These are phyloP conservation scores for Craterostigma plantagineum DNA, from an alignment of 257 asterid genomes.

Conservation along the genomic window DNA sequence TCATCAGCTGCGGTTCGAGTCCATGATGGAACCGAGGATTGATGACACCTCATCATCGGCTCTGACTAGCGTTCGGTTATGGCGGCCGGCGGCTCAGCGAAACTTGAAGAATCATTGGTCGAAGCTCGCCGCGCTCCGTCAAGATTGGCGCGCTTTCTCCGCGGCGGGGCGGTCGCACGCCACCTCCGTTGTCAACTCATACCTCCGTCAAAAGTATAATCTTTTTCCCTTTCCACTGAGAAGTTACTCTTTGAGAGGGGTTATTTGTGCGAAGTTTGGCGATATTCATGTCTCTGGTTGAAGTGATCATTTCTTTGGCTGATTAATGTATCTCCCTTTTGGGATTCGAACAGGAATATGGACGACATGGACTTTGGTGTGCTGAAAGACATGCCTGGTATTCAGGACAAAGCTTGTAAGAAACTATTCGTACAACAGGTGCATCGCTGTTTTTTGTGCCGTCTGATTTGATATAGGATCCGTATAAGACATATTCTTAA, in stretches of 20 bases:
- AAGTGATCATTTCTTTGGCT: too few relatives aligned
- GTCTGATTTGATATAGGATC: too few relatives aligned
- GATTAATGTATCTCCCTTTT: not conserved
- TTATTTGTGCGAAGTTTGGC: too few relatives aligned
- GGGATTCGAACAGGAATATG: constrained; percentile 36
- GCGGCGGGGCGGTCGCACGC: constrained; percentile 58
- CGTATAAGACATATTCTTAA: too few relatives aligned
- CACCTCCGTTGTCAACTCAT: constrained; percentile 49
- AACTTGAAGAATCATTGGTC: constrained; percentile 85
- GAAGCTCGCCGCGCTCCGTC: constrained; percentile 35
- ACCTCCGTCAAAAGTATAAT: constrained; percentile 49
- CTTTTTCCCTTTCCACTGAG: not conserved
- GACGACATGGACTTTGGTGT: constrained; percentile 61
- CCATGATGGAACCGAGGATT: too few relatives aligned
- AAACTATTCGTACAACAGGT: constrained; percentile 75
- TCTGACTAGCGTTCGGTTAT: constrained; percentile 19
- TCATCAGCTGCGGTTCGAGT: too few relatives aligned
- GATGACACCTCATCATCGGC: constrained; percentile 10
- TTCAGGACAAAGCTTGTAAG: constrained; percentile 44
- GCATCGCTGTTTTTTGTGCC: constrained; percentile 4
- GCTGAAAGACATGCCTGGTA: constrained; percentile 56
- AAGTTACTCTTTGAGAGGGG: too few relatives aligned
- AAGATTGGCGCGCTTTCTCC: constrained; percentile 49
- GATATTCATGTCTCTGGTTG: too few relatives aligned
- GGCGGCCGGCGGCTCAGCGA: constrained; percentile 83